These are phyloP conservation scores for Globisporangium spiculum DNA, from an alignment of 352 stramenopile genomes.

Conservation along the genomic window DNA sequence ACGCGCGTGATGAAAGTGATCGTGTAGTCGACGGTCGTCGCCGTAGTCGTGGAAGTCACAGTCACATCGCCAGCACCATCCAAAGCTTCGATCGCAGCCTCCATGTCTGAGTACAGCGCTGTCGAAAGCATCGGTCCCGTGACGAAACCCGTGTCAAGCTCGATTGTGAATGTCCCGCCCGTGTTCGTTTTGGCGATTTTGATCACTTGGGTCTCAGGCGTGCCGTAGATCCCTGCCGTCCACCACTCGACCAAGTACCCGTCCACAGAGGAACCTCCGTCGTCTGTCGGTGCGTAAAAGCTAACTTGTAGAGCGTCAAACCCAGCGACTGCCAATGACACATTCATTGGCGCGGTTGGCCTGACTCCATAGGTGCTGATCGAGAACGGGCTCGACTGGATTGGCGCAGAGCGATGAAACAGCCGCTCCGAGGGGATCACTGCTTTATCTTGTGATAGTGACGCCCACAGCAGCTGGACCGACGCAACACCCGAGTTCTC, in stretches of 20 bases:
- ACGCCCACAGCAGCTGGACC: constrained; percentile 88
- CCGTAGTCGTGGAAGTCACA: constrained; percentile 34
- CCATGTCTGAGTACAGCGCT: constrained; percentile 71
- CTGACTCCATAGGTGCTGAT: constrained; percentile 56
- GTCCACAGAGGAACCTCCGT: constrained; percentile 84
- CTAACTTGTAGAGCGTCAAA: constrained; percentile 68
- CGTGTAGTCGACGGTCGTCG: constrained; percentile 37
- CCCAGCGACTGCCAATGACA: constrained; percentile 42
- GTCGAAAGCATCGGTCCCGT: constrained; percentile 57
- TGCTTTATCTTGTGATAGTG: constrained; percentile 79
- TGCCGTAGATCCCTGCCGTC: constrained; percentile 47
- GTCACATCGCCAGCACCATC: constrained; percentile 76
- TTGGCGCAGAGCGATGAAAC: constrained; percentile 71
- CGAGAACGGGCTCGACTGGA: constrained; percentile 63
- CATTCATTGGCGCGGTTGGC: constrained; percentile 40
- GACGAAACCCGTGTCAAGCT: constrained; percentile 37
- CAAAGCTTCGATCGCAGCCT: constrained; percentile 75
- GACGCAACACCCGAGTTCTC: constrained; percentile 87
- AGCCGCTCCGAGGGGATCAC: constrained; percentile 86
- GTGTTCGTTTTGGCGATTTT: constrained; percentile 80
- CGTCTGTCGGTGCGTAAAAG: constrained; percentile 80
- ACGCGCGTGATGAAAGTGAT: constrained; percentile 64
- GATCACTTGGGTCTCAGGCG: constrained; percentile 71
- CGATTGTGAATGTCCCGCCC: constrained; percentile 81
- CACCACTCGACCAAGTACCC: constrained; percentile 90